These are phyloP conservation scores for Phallus indusiatus DNA, from an alignment of 768 basidiomycete species.

Conservation along the genomic window DNA sequence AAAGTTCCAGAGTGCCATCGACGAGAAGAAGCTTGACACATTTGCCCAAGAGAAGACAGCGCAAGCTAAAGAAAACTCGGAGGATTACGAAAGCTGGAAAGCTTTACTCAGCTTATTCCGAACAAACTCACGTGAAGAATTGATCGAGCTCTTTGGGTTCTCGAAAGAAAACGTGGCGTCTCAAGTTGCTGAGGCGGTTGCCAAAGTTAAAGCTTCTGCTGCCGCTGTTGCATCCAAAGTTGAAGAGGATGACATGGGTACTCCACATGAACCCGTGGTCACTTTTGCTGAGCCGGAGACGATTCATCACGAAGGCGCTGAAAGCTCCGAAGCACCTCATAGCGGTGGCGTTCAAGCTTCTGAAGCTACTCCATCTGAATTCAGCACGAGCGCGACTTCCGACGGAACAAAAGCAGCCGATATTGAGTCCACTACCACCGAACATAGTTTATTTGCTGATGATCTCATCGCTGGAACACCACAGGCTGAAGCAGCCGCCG, in stretches of 20 bases:
- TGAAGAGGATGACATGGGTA: slow-evolving; percentile 34
- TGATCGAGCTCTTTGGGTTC: slow-evolving; percentile 85
- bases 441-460: slow-evolving; percentile 81
- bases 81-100: slow-evolving; percentile 63
- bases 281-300: slow-evolving; percentile 76
- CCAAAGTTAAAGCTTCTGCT: slow-evolving; percentile 49
- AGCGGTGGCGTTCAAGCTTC: slow-evolving; percentile 24
- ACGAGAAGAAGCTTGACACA: slow-evolving; percentile 40
- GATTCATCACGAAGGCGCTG: slow-evolving; percentile 25
- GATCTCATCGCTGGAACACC: slow-evolving; percentile 55
- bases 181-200: slow-evolving; percentile 75
- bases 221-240: slow-evolving; percentile 25
- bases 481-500: slow-evolving; percentile 55
- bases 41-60: slow-evolving; percentile 59
- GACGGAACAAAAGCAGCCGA: slow-evolving; percentile 51
- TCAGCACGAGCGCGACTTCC: slow-evolving; percentile 55
- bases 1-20: slow-evolving; percentile 53
- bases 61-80: slow-evolving; percentile 17
- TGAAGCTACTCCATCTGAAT: slow-evolving; percentile 67
- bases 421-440: slow-evolving; percentile 67
- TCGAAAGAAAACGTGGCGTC: slow-evolving; percentile 77
- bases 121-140: slow-evolving; percentile 80
- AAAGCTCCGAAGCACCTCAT: slow-evolving; percentile 34
- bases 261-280: slow-evolving; percentile 64
- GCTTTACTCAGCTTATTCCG: slow-evolving; percentile 83